A percentile compares a stretch with the other conserved stretches of the same genome.
These are phyloP conservation scores for Zoysia pacifica DNA, from an alignment of 176 grass and related monocot genomes.

Conservation along the genomic window DNA sequence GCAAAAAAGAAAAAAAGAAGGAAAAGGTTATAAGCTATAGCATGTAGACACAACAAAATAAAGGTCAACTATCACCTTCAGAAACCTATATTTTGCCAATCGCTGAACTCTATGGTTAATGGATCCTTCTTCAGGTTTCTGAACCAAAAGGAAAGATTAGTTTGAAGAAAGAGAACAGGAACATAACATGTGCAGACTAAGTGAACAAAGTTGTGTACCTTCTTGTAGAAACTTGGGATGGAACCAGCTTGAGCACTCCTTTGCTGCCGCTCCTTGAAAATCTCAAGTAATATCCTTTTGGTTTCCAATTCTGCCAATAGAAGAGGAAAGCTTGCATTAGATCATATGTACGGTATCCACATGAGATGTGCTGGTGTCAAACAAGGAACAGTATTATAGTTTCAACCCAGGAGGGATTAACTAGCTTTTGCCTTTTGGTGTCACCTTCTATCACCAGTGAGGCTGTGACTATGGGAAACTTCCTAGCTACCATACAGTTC, in stretches of 20 bases:
- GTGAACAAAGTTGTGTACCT: conserved; percentile 50
- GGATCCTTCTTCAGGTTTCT: conserved; percentile 99
- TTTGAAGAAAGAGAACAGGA: background rate
- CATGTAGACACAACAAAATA: background rate
- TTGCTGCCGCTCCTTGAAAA: conserved; percentile 93
- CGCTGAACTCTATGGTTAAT: conserved; percentile 97
- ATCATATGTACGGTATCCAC: background rate
- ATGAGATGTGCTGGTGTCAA: background rate
- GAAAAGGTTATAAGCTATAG: conserved; percentile 2
- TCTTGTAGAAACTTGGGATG: conserved; percentile 98
- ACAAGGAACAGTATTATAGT: background rate
- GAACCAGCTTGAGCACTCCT: conserved; percentile 94
- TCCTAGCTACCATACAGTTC: background rate
- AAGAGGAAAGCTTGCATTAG: background rate
- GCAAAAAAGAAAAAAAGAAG: background rate
- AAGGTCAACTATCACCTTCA: conserved; percentile 65
- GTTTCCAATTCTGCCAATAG: conserved; percentile 82
- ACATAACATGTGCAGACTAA: background rate
- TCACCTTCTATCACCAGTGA: background rate
- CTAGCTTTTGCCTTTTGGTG: background rate
- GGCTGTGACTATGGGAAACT: background rate
- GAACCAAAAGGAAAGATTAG: conserved; percentile 24
- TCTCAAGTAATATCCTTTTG: conserved; percentile 97
- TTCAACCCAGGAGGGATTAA: background rate
- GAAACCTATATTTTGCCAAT: conserved; percentile 92